A percentile compares a stretch with the other conserved stretches of the same genome.
phyloP scores from a whole-genome alignment of 371 early-diverging fungal species.

The Chytridium lagenaria region DNA sequence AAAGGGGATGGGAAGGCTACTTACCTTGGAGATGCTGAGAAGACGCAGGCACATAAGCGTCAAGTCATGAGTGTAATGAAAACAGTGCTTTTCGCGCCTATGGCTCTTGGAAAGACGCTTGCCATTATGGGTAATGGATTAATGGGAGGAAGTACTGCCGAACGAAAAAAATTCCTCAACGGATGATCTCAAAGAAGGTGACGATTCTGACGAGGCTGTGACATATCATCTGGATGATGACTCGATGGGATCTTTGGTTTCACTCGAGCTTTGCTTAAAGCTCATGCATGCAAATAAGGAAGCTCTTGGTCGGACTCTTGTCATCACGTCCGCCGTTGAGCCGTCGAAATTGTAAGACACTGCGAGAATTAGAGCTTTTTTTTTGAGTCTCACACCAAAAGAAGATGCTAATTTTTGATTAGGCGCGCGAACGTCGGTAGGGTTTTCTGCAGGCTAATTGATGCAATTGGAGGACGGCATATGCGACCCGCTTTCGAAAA shows the following conservation, averaged over 20 bases:
- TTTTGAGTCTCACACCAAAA: neutral
- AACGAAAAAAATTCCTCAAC: conserved; percentile 34
- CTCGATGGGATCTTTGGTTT: conserved; percentile 69
- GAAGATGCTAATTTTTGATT: conserved; percentile 20
- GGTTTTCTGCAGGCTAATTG: conserved; percentile 69
- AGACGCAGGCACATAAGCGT: conserved; percentile 54
- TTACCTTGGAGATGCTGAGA: conserved; percentile 51
- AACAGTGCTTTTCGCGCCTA: conserved; percentile 57
- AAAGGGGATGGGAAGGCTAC: conserved; percentile 16
- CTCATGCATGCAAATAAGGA: conserved; percentile 85
- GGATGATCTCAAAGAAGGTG: conserved; percentile 37
- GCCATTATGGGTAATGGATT: conserved; percentile 28
- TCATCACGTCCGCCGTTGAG: conserved; percentile 59
- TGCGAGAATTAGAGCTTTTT: too few relatives aligned
- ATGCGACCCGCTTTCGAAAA: conserved; percentile 72
- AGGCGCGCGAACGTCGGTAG: conserved; percentile 65
- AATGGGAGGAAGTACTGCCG: conserved; percentile 23
- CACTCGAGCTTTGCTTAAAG: conserved; percentile 77
- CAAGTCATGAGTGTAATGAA: conserved; percentile 57
- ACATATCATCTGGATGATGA: conserved; percentile 61
- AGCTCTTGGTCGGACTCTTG: conserved; percentile 68
- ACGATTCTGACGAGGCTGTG: conserved; percentile 39
- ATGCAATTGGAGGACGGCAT: conserved; percentile 67
- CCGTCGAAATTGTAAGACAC: conserved; percentile 44
- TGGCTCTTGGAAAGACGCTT: conserved; percentile 48